Base-by-base conservation (phyloP, 1,284 basidiomycete species). In the Exsudoporus floridanus region DNA sequence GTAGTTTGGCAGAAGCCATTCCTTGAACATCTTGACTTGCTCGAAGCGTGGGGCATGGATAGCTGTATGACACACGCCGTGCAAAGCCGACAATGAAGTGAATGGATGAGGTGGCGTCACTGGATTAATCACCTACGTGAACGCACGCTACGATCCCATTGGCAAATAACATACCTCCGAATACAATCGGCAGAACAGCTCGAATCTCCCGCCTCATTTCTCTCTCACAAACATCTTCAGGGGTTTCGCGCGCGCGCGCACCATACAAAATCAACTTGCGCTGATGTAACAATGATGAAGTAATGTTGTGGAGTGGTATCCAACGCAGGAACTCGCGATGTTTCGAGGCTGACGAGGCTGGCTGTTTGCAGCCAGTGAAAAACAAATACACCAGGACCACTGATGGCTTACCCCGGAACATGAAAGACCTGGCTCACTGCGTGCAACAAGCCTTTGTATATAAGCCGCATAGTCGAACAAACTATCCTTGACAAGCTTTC, bases 401-500 rank as follows among this genome's bases (percentile, higher is more conserved):
- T 16, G 39, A 25, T 33, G 10, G 41, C 74, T 28, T 56, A 84
- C 85, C 66, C 83, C 77, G n/a, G 69, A 68, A 56, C 70, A 76
- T 3, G 78, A 77, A 42, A 90, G 66, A 7, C 83, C 86, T 0
- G 68, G 62, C 63, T 91, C 90, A 7, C 92, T 90, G 23, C 90
- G 79, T 1, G 92, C 90, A 50, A 95, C 86, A 21, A 97, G 77
- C 25, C 89, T 81, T 63, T 94, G 90, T 28, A 96, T 79, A 64
- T 95, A 97, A 37, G 79, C 78, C n/a, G 84, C 77, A 63, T 92
- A 96, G 2, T 88, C 90, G 67, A 96, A 95, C 19, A 94, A 68
- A 4, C 83, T 85, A 25, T 79, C 74, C 60, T 87, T 82, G 5
- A 90, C 84, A 2, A 96, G 78, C 65, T 92, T 88, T 12, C 90